Base-by-base conservation (phyloP, 176 grass and related monocot genomes). In the Aegilops umbellulata region DNA sequence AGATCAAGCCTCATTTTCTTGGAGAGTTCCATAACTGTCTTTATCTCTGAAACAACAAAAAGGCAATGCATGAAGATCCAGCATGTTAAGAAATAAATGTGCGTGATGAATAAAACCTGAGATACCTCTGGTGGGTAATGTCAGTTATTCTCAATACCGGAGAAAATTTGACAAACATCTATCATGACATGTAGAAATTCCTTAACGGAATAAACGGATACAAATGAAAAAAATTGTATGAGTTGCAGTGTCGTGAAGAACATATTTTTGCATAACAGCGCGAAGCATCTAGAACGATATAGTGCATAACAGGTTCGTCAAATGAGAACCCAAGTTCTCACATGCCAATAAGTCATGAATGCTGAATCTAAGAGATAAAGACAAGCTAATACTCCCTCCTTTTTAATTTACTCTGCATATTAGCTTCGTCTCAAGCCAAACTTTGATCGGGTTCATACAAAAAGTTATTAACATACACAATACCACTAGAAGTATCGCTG, bases 11-110 rank as follows among this genome's bases (percentile, higher is more conserved):
- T 89, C 70, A 96, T 62, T 88, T 91, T 86, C 76, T 92, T 91
- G 23, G 90, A 90, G 80, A 94, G 88, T 31, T 96, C 92, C 83
- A 91, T 74, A 32, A 93, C 69, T 26, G 42, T 81, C 77, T 89
- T 91, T 72, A 99, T 91, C 69, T 96, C 97, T 96, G 73, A 36
- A 79, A 88, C 46, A 88, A 88, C 27, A 80, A 65, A 34, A 79
- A 0, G 79, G 51, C 2, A 58, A 73, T 22, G 15, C 16, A 64
- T 74, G 67, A 74, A 80, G 67, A 80, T 42, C 41, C 10, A 42
- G 41, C 41, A 42, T 4, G 42, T 46, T 46, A 3, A 46, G 0
- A 46, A 4, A 38, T 7, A 5, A 42, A 38, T 19, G 58, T 39
- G 6, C 20, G 25, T 58, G 31, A 0, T 51, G 12, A 60, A 85